Evolutionary conservation across 257 asterid genomes (phyloP).

Genomic region (Solanum ossicruentum): DNA sequence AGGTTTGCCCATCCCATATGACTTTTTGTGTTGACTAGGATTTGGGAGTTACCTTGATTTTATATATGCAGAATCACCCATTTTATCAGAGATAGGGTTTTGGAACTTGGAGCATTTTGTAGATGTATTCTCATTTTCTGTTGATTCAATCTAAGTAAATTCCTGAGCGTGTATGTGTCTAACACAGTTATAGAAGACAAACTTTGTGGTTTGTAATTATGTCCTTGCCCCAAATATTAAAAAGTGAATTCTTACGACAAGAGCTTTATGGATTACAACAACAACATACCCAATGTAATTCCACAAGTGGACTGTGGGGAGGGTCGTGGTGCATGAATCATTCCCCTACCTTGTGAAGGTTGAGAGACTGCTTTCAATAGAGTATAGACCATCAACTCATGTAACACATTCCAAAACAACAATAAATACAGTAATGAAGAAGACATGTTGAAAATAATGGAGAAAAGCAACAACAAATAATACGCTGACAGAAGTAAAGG

Average conservation of each 20-base stretch:
- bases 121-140: background rate
- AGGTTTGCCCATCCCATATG: background rate
- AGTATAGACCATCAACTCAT: background rate
- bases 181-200: background rate
- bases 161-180: background rate
- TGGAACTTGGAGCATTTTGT: background rate
- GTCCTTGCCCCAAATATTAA: background rate
- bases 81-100: background rate
- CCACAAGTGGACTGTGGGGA: background rate
- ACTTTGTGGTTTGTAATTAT: background rate
- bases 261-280: background rate
- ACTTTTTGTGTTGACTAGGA: background rate
- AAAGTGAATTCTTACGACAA: background rate
- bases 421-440: background rate
- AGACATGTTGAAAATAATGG: background rate
- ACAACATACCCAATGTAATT: background rate
- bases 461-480: background rate
- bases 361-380: background rate
- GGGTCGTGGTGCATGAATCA: background rate
- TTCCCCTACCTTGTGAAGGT: background rate
- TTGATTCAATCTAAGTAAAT: background rate
- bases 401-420: background rate
- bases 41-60: background rate
- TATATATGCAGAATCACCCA: background rate
- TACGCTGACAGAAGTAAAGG: background rate